These are phyloP conservation scores for Nemania sp. DNA, from an alignment of 2,329 filamentous ascomycete genomes.

Conservation along the genomic window DNA sequence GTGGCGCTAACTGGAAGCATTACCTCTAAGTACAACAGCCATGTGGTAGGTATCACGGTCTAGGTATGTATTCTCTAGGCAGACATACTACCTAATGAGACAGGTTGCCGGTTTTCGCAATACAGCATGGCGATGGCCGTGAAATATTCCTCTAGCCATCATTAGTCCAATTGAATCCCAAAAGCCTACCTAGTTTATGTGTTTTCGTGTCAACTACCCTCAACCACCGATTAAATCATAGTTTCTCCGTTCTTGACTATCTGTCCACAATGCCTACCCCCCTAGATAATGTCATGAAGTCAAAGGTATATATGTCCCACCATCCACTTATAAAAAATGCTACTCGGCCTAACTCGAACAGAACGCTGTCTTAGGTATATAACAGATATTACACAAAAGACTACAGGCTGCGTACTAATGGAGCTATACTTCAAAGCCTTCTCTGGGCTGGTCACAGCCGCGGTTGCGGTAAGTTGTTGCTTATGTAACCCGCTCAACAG, in stretches of 20 bases:
- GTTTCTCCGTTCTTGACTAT: background rate
- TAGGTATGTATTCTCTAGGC: background rate
- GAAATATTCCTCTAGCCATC: slow-evolving; percentile 29
- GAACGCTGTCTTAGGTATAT: slow-evolving; percentile 77
- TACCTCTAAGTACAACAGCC: too few species aligned
- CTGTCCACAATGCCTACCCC: slow-evolving; percentile 72
- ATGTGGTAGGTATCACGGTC: background rate
- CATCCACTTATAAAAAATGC: background rate
- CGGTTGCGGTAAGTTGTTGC: slow-evolving; percentile 64
- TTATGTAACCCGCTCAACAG: background rate
- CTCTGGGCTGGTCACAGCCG: slow-evolving; percentile 82
- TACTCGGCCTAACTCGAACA: slow-evolving; percentile 52
- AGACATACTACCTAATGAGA: slow-evolving; percentile 26
- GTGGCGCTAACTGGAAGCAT: slow-evolving; percentile 44
- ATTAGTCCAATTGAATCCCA: background rate
- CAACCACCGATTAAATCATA: slow-evolving; percentile 4
- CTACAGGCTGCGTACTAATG: slow-evolving; percentile 42
- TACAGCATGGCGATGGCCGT: slow-evolving; percentile 18
- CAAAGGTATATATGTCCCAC: slow-evolving; percentile 64
- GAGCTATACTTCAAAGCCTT: slow-evolving; percentile 70
- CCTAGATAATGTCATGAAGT: slow-evolving; percentile 75
- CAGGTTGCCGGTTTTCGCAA: slow-evolving; percentile 41
- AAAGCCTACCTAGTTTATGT: background rate
- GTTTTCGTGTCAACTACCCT: background rate
- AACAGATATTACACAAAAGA: slow-evolving; percentile 17